Evolutionary conservation across 192 early-diverging fungal species (phyloP).

Genomic region (Mortierella alpina): DNA sequence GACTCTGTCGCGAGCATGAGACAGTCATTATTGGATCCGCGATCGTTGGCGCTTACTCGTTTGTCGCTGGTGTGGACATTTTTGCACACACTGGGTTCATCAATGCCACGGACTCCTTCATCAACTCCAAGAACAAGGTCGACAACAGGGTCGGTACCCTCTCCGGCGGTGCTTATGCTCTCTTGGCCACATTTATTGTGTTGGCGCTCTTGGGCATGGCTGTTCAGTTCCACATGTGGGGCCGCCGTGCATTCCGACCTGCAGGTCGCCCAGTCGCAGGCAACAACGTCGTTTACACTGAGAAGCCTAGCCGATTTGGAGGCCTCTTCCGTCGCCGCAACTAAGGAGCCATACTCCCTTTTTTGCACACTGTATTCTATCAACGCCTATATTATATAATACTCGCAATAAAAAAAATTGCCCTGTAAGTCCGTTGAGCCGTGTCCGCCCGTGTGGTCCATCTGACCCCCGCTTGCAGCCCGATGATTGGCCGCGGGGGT

Average conservation of each 20-base stretch:
- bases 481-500: too few species aligned
- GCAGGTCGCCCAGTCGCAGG: neutral
- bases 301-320: constrained; percentile 39
- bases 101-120: constrained; percentile 25
- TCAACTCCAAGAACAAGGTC: constrained; percentile 37
- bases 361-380: neutral
- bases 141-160: constrained; percentile 14
- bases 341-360: constrained; percentile 3
- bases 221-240: constrained; percentile 32
- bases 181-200: constrained; percentile 42
- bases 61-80: constrained; percentile 66
- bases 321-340: constrained; percentile 29
- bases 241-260: constrained; percentile 27
- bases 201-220: constrained; percentile 34
- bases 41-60: constrained; percentile 60
- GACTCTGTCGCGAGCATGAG: constrained; percentile 66
- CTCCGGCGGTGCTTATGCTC: constrained; percentile 4
- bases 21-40: constrained; percentile 60
- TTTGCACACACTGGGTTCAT: constrained; percentile 67
- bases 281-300: constrained; percentile 32
- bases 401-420: too few species aligned
- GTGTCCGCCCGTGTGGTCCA: neutral
- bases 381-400: neutral
- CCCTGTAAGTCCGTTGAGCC: neutral
- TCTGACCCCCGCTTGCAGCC: neutral